Evolutionary conservation across 2,329 filamentous ascomycete genomes (phyloP).

Genomic region (Hymenoscyphus infarciens): DNA sequence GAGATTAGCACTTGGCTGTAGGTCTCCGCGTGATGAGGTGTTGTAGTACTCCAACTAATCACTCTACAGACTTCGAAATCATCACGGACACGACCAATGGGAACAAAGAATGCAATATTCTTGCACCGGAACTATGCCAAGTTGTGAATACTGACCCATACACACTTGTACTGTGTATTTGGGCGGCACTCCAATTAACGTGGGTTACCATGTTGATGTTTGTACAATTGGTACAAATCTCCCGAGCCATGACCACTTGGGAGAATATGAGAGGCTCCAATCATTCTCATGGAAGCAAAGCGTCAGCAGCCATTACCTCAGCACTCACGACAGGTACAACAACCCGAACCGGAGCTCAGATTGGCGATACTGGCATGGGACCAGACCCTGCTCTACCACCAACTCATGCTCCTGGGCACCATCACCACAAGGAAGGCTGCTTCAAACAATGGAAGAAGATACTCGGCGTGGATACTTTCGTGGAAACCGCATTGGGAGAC

Average conservation of each 20-base stretch:
- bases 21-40: slow-evolving; percentile 32
- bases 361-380: slow-evolving; percentile 63
- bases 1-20: slow-evolving; percentile 69
- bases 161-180: slow-evolving; percentile 73
- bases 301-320: slow-evolving; percentile 60
- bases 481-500: slow-evolving; percentile 80
- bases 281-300: slow-evolving; percentile 50
- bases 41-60: slow-evolving; percentile 29
- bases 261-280: slow-evolving; percentile 89
- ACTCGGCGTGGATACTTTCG: slow-evolving; percentile 87
- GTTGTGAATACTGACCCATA: slow-evolving; percentile 79
- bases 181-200: slow-evolving; percentile 79
- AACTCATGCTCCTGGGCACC: slow-evolving; percentile 43
- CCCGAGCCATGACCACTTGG: slow-evolving; percentile 89
- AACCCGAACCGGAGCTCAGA: slow-evolving; percentile 63
- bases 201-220: slow-evolving; percentile 98
- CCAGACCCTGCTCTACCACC: slow-evolving; percentile 54
- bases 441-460: slow-evolving; percentile 78
- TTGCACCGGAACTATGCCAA: slow-evolving; percentile 72
- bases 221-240: slow-evolving; percentile 90
- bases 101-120: slow-evolving; percentile 64
- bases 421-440: slow-evolving; percentile 60
- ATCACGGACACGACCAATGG: slow-evolving; percentile 47
- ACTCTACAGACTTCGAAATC: slow-evolving; percentile 56
- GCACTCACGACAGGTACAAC: slow-evolving; percentile 71